phyloP scores from a whole-genome alignment of 495 filamentous ascomycete genomes.

The Articulospora tetracladia region DNA sequence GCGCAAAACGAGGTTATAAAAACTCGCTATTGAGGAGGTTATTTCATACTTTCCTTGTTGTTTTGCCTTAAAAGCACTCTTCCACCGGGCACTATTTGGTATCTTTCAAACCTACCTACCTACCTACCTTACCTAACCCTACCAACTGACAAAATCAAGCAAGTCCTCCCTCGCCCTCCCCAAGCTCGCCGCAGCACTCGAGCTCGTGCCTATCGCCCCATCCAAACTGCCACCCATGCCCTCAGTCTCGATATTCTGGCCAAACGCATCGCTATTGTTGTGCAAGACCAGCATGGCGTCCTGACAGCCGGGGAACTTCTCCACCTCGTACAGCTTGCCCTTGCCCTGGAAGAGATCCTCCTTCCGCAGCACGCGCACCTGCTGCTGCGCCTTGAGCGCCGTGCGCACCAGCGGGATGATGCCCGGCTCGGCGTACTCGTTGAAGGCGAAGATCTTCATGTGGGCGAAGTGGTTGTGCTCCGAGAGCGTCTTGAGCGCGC shows the following conservation, averaged over 20 bases:
- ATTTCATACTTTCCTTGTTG: too few species aligned
- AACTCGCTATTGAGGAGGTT: too few species aligned
- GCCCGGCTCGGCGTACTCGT: constrained; percentile 19
- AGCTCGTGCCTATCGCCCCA: constrained; percentile 23
- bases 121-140: too few species aligned
- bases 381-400: constrained; percentile 12
- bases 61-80: too few species aligned
- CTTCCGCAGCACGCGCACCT: constrained; percentile 11
- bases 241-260: constrained; percentile 26
- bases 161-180: constrained; percentile 20
- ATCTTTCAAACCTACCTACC: too few species aligned
- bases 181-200: constrained; percentile 24
- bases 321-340: constrained; percentile 13
- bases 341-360: constrained; percentile 14
- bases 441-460: constrained; percentile 20
- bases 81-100: too few species aligned
- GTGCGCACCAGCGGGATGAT: constrained; percentile 1
- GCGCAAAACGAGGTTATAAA: too few species aligned
- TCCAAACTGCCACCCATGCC: constrained; percentile 20
- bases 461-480: constrained; percentile 14
- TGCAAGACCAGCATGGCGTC: constrained; percentile 23
- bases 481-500: constrained; percentile 15
- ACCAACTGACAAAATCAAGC: constrained; percentile 18
- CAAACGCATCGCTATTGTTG: constrained; percentile 26
- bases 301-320: not conserved